Evolutionary conservation across 192 early-diverging fungal genomes (phyloP), one percentile per base, ranked within the genome.

Genomic region (Backusella australiensis): DNA sequence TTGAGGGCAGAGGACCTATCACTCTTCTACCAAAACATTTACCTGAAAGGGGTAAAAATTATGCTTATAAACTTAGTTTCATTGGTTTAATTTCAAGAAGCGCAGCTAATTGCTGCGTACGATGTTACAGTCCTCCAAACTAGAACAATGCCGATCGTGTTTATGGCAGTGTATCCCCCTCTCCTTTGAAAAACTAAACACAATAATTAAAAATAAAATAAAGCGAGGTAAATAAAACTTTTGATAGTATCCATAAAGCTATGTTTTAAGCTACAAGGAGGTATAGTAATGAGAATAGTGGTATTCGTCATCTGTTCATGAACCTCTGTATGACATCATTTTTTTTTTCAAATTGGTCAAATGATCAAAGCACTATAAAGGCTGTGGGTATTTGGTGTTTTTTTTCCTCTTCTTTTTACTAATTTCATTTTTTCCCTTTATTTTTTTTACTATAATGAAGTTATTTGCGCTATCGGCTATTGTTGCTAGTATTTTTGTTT

Each of bases 401-500:
- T 71, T 71, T 29, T 23, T n/a, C 32, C 23, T 17, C 7, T 49
- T 44, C 12, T 49, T 75, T 75, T 34, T 46, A 41, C 14, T 32
- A 35, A n/a, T 32, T 67, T 67, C n/a, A 39, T 34, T 75, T 67
- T 26, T 14, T 29, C 42, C 34, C 12, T 14, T 6, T 32, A 32
- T 32, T 12, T 23, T 23, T 39, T 65, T 67, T 15, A 6, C 21
- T 26, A 38, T 63, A 38, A 83, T 83, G 82, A 83, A 83, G 72
- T 63, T 83, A n/a, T 75, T 75, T 72, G 71, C 72, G 2, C 38
- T 80, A 32, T 68, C 80, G 6, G 67, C 77, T 53, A 32, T 83
- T 15, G 63, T 75, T 34, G 70, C 67, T n/a, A 56, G 72, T 15
- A 21, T 77, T n/a, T 69, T 77, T 56, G 49, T 65, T 14, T 34